Conservation (phyloP, 2,329 filamentous ascomycete genomes). For the Arthrocladium fulminans region DNA sequence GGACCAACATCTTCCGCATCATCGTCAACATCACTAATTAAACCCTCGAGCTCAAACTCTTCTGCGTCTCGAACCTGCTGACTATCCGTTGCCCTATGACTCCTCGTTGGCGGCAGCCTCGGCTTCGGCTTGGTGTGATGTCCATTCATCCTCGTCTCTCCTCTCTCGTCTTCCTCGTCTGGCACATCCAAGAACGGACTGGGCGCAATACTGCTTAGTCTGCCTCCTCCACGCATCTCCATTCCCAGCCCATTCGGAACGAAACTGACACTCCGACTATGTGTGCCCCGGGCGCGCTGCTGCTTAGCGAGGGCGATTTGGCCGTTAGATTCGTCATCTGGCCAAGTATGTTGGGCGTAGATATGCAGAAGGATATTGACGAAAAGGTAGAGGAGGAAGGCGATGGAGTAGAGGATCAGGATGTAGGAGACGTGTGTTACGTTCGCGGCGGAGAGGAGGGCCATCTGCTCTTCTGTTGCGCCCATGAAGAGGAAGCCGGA, state of each 20-base stretch:
- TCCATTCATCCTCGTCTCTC: conserved; percentile 15
- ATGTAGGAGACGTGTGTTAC: conserved; percentile 89
- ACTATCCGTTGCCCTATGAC: conserved; percentile 20
- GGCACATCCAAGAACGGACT: conserved; percentile 14
- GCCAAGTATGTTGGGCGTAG: conserved; percentile 59
- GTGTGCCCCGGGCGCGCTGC: not conserved
- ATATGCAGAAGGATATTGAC: conserved; percentile 76
- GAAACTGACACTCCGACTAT: conserved; percentile 3
- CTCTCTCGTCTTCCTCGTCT: conserved; percentile 24
- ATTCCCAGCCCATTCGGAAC: conserved; percentile 1
- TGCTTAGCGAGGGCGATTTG: conserved; percentile 3
- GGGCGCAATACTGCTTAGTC: not conserved
- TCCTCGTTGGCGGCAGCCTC: conserved; percentile 11
- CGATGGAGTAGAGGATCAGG: conserved; percentile 79
- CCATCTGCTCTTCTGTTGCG: conserved; percentile 93
- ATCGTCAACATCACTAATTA: conserved; percentile 82
- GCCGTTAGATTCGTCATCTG: conserved; percentile 27
- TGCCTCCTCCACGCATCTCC: not conserved
- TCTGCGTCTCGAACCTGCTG: conserved; percentile 67
- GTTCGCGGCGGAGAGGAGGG: conserved; percentile 59
- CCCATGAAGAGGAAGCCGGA: conserved; percentile 97
- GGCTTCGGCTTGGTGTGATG: conserved; percentile 5
- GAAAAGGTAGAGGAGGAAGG: conserved; percentile 86
- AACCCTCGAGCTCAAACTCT: conserved; percentile 84
- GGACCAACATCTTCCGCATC: conserved; percentile 30